phyloP scores from a whole-genome alignment of 2,329 filamentous ascomycete genomes.

The Podosphaera leucotricha region DNA sequence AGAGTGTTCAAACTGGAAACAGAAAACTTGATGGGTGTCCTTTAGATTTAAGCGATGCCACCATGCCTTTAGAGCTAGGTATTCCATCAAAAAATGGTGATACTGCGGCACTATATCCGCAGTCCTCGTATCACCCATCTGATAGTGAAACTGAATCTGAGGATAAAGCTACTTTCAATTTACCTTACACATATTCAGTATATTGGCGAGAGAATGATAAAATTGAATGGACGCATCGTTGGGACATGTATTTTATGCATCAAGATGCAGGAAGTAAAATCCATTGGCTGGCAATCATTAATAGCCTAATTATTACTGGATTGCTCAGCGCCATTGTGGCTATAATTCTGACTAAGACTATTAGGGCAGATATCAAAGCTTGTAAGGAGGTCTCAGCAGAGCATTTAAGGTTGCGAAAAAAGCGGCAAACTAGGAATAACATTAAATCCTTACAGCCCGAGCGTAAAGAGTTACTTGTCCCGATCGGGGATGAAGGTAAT shows the following conservation, averaged over 20 bases:
- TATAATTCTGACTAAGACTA: conserved; percentile 58
- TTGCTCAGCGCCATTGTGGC: conserved; percentile 57
- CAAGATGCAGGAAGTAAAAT: conserved; percentile 61
- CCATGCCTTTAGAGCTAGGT: conserved; percentile 43
- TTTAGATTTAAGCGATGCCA: conserved; percentile 35
- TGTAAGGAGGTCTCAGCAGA: conserved; percentile 43
- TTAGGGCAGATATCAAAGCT: conserved; percentile 55
- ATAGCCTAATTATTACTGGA: conserved; percentile 63
- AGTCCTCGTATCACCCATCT: conserved; percentile 32
- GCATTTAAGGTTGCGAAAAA: conserved; percentile 36
- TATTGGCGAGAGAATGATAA: conserved; percentile 68
- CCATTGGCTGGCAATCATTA: conserved; percentile 74
- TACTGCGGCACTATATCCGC: conserved; percentile 26
- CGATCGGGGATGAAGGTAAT: conserved; percentile 26
- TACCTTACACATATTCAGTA: conserved; percentile 75
- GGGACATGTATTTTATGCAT: conserved; percentile 78
- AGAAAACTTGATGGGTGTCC: conserved; percentile 45
- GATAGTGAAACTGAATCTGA: conserved; percentile 32
- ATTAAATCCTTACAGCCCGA: conserved; percentile 24
- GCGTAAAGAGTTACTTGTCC: conserved; percentile 37
- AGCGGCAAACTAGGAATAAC: conserved; percentile 23
- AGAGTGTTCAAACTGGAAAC: conserved; percentile 43
- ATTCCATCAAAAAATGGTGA: conserved; percentile 38
- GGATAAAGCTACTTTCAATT: conserved; percentile 40
- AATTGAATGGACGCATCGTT: conserved; percentile 63